Percentiles rank a stretch among this genome's conserved stretches.
Evolutionary conservation across 2,329 filamentous ascomycete species (phyloP).

Genomic region (Sclerotinia trifoliorum): DNA sequence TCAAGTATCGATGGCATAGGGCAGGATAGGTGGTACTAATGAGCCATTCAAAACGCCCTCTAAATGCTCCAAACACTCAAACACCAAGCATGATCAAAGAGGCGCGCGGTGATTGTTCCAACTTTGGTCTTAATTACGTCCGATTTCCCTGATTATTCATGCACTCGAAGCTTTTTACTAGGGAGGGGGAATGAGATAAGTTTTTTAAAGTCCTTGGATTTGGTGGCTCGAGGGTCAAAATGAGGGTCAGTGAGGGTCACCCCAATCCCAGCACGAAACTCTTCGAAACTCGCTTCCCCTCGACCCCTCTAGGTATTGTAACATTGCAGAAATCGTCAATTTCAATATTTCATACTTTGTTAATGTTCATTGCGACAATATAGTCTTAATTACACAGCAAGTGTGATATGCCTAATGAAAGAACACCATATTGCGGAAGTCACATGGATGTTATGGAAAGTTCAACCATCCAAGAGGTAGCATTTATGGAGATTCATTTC

Average conservation of each 20-base stretch:
- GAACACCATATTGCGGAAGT: constrained; percentile 2
- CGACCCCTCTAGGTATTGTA: constrained; percentile 15
- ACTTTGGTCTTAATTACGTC: constrained; percentile 19
- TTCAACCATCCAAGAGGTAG: constrained; percentile 1
- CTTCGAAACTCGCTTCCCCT: constrained; percentile 24
- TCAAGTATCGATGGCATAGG: background rate
- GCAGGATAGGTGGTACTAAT: background rate
- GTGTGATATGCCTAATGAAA: background rate
- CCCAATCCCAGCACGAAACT: constrained; percentile 20
- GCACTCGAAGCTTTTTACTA: constrained; percentile 13
- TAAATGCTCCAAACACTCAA: constrained; percentile 17
- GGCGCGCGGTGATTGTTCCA: constrained; percentile 23
- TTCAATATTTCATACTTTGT: constrained; percentile 8
- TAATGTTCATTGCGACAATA: background rate
- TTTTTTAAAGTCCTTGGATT: constrained; percentile 8
- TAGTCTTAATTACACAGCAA: background rate
- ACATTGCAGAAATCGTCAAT: constrained; percentile 25
- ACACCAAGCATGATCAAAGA: constrained; percentile 11
- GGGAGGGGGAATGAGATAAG: constrained; percentile 10
- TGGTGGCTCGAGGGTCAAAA: constrained; percentile 17
- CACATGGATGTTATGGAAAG: background rate
- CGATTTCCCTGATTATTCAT: constrained; percentile 18
- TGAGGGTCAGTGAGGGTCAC: constrained; percentile 12
- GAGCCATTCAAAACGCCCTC: constrained; percentile 11
- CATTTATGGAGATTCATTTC: background rate